Percentiles rank a stretch among this genome's conserved stretches.
These are phyloP conservation scores for Nicotiana attenuata DNA, from an alignment of 257 asterid species.

Conservation along the genomic window DNA sequence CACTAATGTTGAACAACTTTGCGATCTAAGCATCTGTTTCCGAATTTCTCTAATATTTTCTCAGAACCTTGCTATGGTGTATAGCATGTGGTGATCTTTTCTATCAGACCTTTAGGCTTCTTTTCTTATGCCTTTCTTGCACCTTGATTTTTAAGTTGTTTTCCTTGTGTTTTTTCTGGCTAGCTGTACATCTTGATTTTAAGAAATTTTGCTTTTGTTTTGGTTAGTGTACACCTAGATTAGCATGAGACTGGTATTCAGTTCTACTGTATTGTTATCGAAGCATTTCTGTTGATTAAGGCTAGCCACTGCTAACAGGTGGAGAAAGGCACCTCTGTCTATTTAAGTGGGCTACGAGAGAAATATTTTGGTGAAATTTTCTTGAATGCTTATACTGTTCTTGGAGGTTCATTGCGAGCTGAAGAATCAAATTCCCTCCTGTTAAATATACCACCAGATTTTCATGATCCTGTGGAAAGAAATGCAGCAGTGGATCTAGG, in stretches of 20 bases:
- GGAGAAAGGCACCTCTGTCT: slow-evolving; percentile 73
- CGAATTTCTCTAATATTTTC: background rate
- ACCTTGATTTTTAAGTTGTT: background rate
- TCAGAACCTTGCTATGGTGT: background rate
- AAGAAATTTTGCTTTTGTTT: background rate
- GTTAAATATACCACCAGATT: slow-evolving; percentile 26
- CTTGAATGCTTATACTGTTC: slow-evolving; percentile 64
- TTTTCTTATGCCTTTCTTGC: background rate
- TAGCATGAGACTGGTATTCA: background rate
- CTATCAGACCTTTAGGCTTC: background rate
- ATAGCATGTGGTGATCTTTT: background rate
- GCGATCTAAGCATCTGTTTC: background rate
- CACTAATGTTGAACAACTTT: background rate
- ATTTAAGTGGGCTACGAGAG: slow-evolving; percentile 90
- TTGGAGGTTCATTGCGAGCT: slow-evolving; percentile 47
- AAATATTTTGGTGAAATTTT: slow-evolving; percentile 90
- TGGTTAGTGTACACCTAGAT: background rate
- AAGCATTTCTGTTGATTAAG: slow-evolving; percentile 20
- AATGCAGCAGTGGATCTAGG: slow-evolving; percentile 35
- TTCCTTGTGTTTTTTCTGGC: background rate
- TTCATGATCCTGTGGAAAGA: slow-evolving; percentile 21
- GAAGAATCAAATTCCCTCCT: slow-evolving; percentile 34
- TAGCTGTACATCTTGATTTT: background rate
- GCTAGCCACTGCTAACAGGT: slow-evolving; percentile 53
- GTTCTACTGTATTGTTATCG: slow-evolving; percentile 9